These are phyloP conservation scores for Microdochium trichocladiopsis DNA, from an alignment of 2,329 filamentous ascomycete genomes.

Conservation along the genomic window DNA sequence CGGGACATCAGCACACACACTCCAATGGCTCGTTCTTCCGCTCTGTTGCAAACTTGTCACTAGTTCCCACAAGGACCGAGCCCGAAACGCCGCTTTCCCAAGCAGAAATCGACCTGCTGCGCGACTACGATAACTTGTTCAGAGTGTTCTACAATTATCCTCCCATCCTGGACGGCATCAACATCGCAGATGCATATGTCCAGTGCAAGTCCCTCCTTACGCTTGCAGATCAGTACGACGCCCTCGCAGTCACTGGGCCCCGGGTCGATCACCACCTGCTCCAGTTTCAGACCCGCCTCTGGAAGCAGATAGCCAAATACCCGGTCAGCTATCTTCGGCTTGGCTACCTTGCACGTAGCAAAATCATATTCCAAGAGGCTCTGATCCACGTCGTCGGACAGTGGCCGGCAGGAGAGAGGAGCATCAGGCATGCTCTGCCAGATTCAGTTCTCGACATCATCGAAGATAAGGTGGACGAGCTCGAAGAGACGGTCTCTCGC, in stretches of 20 bases:
- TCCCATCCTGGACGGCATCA: constrained; percentile 73
- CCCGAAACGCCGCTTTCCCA: constrained; percentile 35
- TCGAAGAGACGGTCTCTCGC: constrained; percentile 73
- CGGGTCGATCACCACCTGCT: constrained; percentile 90
- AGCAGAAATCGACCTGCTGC: constrained; percentile 67
- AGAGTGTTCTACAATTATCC: constrained; percentile 93
- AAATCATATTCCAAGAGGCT: constrained; percentile 79
- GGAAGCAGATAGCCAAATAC: constrained; percentile 96
- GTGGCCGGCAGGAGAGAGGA: constrained; percentile 77
- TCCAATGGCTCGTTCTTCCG: constrained; percentile 64
- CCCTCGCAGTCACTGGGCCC: constrained; percentile 77
- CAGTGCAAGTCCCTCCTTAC: constrained; percentile 87
- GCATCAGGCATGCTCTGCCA: constrained; percentile 67
- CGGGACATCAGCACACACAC: constrained; percentile 47
- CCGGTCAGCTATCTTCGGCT: constrained; percentile 87
- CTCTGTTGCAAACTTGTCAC: constrained; percentile 72
- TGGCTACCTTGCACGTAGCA: constrained; percentile 76
- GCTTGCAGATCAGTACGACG: constrained; percentile 92
- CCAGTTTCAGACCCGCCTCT: constrained; percentile 83
- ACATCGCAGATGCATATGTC: constrained; percentile 87
- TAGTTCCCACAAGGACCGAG: constrained; percentile 32
- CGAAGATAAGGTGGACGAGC: constrained; percentile 89
- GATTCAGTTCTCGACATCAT: constrained; percentile 78
- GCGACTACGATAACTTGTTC: constrained; percentile 93
- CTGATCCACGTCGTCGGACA: constrained; percentile 91